Base-by-base conservation (phyloP, 2,329 filamentous ascomycete genomes). In the Chaetomiaceae sp. region DNA sequence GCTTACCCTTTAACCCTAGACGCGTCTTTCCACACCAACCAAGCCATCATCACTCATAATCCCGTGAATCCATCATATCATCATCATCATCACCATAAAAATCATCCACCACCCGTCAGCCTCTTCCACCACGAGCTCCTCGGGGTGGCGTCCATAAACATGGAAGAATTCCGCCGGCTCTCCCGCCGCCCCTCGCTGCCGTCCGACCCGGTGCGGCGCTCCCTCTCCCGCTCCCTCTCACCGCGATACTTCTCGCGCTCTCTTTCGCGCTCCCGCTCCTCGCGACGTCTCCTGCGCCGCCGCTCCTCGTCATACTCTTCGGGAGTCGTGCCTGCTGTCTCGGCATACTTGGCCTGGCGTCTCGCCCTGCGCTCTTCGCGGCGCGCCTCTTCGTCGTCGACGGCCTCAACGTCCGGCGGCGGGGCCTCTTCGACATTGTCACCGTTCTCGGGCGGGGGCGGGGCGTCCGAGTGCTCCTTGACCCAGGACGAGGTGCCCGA, bases 401-500 rank as follows among this genome's bases (percentile, higher is more conserved):
- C 75, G 9, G 77, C 74, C 3, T 68, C 66, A 9, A 48, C 22
- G 3, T 50, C 46, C 3, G 66, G 69, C 15, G 66, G 67, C 1
- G 67, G 69, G 9, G 65, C 68, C 1, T 67, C 70, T 12, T 40
- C 51, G 9, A 53, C 51, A 20, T 44, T 36, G 23, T 55, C 53
- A 5, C 23, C 22, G 15, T 33, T 40, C 3, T 42, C 56, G 4
- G 79, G 80, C 2, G 82, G 81, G 3, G 81, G 80, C 1, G 80
- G 80, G 9, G 81, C 81, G 60, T 84, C 82, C 2, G 78, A 80
- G 60, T 83, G 77, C 12, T 85, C 81, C 66, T 84, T 84, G 4
- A 85, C 82, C 83, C 83, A 85, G 0, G 81, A 84, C 8, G 79
- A 81, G 0, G 82, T 85, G 23, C 82, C 82, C 6, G 79, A 83